phyloP scores from a whole-genome alignment of 306 rosid species.

The Rosa chinensis region DNA sequence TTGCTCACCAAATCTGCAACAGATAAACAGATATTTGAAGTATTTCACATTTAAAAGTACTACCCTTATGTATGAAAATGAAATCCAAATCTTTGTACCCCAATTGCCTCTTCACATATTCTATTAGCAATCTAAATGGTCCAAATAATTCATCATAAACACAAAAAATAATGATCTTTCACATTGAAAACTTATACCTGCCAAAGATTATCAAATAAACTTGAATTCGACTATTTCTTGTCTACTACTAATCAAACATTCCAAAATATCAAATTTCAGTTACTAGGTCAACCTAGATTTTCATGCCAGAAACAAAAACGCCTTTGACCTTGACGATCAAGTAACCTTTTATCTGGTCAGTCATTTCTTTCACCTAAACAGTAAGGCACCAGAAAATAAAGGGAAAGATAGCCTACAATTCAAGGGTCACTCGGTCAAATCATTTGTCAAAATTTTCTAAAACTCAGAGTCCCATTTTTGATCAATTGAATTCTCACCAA shows the following conservation, averaged over 20 bases:
- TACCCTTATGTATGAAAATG: neutral
- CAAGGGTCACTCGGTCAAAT: neutral
- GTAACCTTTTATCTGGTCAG: neutral
- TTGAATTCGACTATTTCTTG: neutral
- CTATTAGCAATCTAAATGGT: neutral
- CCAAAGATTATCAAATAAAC: neutral
- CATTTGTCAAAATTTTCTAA: neutral
- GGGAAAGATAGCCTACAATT: neutral
- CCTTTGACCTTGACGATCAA: constrained; percentile 8
- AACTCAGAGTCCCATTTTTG: constrained; percentile 19
- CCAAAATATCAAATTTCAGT: neutral
- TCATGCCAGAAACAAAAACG: constrained; percentile 5
- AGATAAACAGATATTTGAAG: neutral
- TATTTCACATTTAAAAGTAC: neutral
- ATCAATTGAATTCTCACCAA: neutral
- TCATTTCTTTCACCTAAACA: neutral
- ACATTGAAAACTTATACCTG: neutral
- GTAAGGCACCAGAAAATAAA: neutral
- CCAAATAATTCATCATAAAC: neutral
- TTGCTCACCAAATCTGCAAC: neutral
- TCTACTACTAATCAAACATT: neutral
- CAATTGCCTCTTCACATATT: constrained; percentile 10
- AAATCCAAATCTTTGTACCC: neutral
- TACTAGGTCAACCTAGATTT: neutral
- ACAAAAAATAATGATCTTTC: neutral